A percentile compares a stretch with the other conserved stretches of the same genome.
Evolutionary conservation across 495 filamentous ascomycete genomes (phyloP).

Genomic region (Filosporella fistucella): DNA sequence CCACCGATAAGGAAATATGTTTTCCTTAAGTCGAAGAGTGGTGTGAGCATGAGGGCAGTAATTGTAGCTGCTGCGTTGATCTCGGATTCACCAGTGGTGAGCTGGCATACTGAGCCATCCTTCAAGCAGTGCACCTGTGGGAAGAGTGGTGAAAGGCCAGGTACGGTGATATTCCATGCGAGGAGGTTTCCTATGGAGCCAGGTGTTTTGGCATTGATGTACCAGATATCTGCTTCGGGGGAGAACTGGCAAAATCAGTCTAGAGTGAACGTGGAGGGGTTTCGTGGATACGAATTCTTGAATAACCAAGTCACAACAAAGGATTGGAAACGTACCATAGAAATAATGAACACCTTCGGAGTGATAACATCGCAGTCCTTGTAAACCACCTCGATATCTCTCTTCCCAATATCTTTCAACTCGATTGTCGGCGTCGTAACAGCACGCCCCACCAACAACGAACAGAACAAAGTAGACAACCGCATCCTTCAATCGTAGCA

Average conservation of each 20-base stretch:
- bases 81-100: slow-evolving; percentile 42
- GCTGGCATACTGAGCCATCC: slow-evolving; percentile 35
- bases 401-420: too few species aligned
- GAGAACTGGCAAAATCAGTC: slow-evolving; percentile 59
- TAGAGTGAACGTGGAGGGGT: too few species aligned
- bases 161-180: slow-evolving; percentile 60
- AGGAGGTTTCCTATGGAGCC: slow-evolving; percentile 43
- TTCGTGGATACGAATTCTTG: too few species aligned
- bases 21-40: slow-evolving; percentile 57
- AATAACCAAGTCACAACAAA: too few species aligned
- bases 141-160: slow-evolving; percentile 61
- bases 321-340: slow-evolving; percentile 58
- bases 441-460: too few species aligned
- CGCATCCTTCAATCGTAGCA: too few species aligned
- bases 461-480: too few species aligned
- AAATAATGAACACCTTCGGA: slow-evolving; percentile 67
- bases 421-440: too few species aligned
- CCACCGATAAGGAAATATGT: slow-evolving; percentile 72
- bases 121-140: slow-evolving; percentile 60
- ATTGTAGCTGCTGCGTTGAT: slow-evolving; percentile 71
- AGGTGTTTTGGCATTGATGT: slow-evolving; percentile 44
- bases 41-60: slow-evolving; percentile 51
- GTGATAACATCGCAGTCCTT: slow-evolving; percentile 30
- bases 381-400: slow-evolving; percentile 25
- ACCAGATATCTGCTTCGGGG: slow-evolving; percentile 66